These are phyloP conservation scores for Clarkia xantiana DNA, from an alignment of 345 rosid species.

Conservation along the genomic window DNA sequence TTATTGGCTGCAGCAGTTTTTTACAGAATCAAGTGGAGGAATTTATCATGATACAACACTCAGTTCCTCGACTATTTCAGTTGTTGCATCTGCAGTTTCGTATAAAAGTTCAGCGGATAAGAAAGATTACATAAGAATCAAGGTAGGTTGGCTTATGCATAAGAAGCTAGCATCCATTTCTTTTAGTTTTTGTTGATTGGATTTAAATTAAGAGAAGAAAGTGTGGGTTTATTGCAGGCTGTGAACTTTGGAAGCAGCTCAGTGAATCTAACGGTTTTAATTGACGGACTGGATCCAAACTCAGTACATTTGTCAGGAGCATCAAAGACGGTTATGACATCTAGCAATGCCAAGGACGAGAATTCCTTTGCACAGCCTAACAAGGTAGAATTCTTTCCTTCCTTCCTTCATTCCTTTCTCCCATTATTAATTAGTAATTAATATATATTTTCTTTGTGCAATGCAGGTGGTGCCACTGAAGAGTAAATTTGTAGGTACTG, in stretches of 20 bases:
- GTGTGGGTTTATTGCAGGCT: conserved; percentile 22
- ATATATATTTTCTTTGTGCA: too few species aligned
- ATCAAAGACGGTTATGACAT: conserved; percentile 48
- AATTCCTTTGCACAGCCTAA: conserved; percentile 56
- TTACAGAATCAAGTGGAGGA: conserved; percentile 69
- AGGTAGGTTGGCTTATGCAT: conserved; percentile 32
- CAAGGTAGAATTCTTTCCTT: too few species aligned
- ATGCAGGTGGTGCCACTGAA: conserved; percentile 53
- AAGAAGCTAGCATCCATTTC: background rate
- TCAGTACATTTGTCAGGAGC: conserved; percentile 37
- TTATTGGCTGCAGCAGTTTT: conserved; percentile 81
- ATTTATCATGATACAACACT: conserved; percentile 54
- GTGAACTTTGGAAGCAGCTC: conserved; percentile 60
- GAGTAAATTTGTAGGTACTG: conserved; percentile 26
- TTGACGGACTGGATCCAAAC: conserved; percentile 44
- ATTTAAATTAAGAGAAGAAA: background rate
- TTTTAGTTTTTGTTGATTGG: background rate
- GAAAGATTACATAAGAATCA: conserved; percentile 43
- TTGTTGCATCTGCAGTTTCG: conserved; percentile 59
- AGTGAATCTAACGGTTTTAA: conserved; percentile 32
- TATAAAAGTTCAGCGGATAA: conserved; percentile 26
- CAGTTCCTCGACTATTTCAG: conserved; percentile 24
- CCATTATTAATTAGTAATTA: too few species aligned
- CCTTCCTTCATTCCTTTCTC: too few species aligned
- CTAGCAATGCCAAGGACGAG: conserved; percentile 67